These are phyloP conservation scores for Exophiala spinifera DNA, from an alignment of 2,329 filamentous ascomycete genomes.

Conservation along the genomic window DNA sequence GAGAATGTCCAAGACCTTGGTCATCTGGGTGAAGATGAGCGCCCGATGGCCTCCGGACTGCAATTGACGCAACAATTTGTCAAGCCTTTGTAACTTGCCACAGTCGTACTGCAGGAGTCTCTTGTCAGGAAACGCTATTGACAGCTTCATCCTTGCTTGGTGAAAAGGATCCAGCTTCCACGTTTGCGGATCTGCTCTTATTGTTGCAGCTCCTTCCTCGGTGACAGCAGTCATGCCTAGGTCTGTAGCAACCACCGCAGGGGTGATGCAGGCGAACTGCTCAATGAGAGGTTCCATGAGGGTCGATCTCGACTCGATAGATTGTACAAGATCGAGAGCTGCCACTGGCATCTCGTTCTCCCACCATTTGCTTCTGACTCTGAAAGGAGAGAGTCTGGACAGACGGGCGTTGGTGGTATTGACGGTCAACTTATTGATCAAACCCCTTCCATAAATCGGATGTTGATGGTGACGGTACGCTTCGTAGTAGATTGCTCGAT, in stretches of 20 bases:
- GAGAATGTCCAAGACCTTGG: constrained; percentile 93
- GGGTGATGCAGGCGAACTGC: constrained; percentile 90
- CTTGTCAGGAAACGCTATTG: constrained; percentile 95
- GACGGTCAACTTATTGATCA: constrained; percentile 73
- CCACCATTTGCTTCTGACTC: constrained; percentile 39
- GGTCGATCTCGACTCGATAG: constrained; percentile 68
- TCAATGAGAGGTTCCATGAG: constrained; percentile 71
- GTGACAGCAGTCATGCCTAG: constrained; percentile 67
- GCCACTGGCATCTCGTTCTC: constrained; percentile 31
- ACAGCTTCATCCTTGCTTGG: constrained; percentile 84
- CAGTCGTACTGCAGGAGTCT: constrained; percentile 96
- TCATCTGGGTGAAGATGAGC: constrained; percentile 99
- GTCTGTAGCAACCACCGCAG: constrained; percentile 78
- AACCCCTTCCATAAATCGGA: constrained; percentile 74
- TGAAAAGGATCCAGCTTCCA: constrained; percentile 74
- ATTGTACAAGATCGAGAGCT: constrained; percentile 67
- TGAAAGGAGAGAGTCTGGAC: constrained; percentile 59
- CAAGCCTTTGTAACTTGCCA: constrained; percentile 88
- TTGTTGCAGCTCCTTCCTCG: constrained; percentile 54
- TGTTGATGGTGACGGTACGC: constrained; percentile 73
- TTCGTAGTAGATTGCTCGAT: constrained; percentile 77
- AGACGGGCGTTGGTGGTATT: constrained; percentile 58
- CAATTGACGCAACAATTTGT: constrained; percentile 77
- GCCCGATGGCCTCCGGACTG: constrained; percentile 89
- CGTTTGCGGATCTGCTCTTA: constrained; percentile 58